These are phyloP conservation scores for Cercophora sp. DNA, from an alignment of 495 filamentous ascomycete species.

Conservation along the genomic window DNA sequence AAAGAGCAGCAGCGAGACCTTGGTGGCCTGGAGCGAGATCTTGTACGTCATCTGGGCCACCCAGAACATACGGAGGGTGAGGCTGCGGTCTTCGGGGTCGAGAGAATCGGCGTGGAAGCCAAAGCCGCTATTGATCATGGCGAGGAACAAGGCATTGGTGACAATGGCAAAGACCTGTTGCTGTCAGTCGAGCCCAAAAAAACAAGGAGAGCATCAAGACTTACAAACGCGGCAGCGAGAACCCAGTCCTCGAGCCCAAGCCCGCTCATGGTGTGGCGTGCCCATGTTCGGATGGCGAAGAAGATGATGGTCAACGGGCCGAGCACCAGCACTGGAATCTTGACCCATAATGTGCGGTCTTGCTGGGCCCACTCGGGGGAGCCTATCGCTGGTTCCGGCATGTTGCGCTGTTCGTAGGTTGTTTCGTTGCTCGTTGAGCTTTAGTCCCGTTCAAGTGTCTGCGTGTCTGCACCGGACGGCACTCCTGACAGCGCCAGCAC, in stretches of 20 bases:
- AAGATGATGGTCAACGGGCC: constrained; percentile 1
- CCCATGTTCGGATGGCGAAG: constrained; percentile 11
- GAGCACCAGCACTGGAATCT: constrained; percentile 11
- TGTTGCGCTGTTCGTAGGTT: not conserved
- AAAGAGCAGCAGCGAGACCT: constrained; percentile 30
- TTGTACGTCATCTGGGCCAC: constrained; percentile 22
- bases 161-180: constrained; percentile 11
- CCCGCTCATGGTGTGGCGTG: constrained; percentile 9
- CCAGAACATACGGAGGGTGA: constrained; percentile 16
- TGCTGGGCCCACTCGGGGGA: not conserved
- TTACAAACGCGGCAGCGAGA: constrained; percentile 19
- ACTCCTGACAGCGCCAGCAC: not conserved
- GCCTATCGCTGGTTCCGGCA: not conserved
- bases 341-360: constrained; percentile 8
- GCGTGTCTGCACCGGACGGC: not conserved
- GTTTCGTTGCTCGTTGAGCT: not conserved
- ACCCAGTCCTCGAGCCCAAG: constrained; percentile 25
- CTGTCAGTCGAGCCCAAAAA: not conserved
- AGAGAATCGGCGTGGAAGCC: constrained; percentile 14
- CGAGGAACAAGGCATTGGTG: constrained; percentile 14
- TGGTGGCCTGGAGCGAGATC: constrained; percentile 15
- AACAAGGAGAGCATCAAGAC: not conserved
- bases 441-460: not conserved
- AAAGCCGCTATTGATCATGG: constrained; percentile 17
- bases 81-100: not conserved